Base-by-base conservation (phyloP, 2,329 filamentous ascomycete species). In the Pyrenophora teres region DNA sequence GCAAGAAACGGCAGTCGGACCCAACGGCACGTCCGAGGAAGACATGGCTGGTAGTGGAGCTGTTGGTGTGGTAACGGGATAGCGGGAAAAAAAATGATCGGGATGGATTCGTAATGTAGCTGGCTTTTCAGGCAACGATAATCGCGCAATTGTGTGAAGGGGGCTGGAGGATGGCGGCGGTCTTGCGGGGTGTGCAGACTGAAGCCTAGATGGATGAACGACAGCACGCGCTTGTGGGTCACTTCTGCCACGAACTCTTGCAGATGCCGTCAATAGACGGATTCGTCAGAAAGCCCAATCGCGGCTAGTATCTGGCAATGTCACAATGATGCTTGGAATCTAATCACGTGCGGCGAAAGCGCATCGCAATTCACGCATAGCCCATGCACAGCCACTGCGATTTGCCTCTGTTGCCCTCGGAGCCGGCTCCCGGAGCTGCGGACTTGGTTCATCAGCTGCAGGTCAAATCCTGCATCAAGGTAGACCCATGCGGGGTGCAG, bases 1-100 rank as follows among this genome's bases (percentile, higher is more conserved):
- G 18, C 94, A 93, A 57, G 94, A 97, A 60, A 96, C 84, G 57
- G 77, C 71, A 44, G 56, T 70, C 38, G 66, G 59, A 40, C 40
- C 55, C 51, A 60, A 49, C 41, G 57, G 50, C 36, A 54, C 53
- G 38, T 59, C 51, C 42, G 55, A 46, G 19, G 47, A 43, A 25
- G 52, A 56, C 49, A 56, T 46, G 36, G 36, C 9, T 56, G 46
- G 27, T 32, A 52, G 58, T 44, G 46, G 53, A 50, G 49, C 48
- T 50, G 59, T 49, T 59, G 41, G 44, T 50, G 60, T 46, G 49
- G 23, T 31, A 35, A 30, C 27, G 27, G 41, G 23, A 6, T 4
- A 10, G 23, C 15, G 35, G 33, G 35, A 15, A 49, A 38, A 38
- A 43, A 25, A 18, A 19, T 13, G 35, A 32, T 43, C 36, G 41